Evolutionary conservation across 257 asterid genomes (phyloP).

Genomic region (Galeopsis tetrahit): DNA sequence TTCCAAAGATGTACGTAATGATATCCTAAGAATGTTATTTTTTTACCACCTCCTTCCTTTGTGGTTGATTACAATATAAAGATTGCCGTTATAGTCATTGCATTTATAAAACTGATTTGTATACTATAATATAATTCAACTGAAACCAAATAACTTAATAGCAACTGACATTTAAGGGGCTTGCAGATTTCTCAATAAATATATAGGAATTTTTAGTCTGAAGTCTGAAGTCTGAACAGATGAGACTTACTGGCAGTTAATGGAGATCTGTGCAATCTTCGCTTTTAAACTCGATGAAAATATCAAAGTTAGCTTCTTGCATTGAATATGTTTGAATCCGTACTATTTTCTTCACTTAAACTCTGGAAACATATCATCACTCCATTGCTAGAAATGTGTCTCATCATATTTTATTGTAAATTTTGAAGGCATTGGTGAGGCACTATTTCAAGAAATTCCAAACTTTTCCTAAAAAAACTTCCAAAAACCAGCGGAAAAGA

Average conservation of each 20-base stretch:
- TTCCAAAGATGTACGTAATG: conserved; percentile 70
- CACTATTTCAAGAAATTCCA: neutral
- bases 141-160: neutral
- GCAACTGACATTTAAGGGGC: conserved; percentile 9
- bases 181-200: neutral
- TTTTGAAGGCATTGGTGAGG: neutral
- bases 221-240: neutral
- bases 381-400: neutral
- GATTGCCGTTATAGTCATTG: too few species aligned
- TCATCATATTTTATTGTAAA: neutral
- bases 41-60: neutral
- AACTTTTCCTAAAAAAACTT: neutral
- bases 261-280: conserved; percentile 1
- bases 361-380: neutral
- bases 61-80: neutral
- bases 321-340: neutral
- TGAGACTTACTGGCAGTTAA: neutral
- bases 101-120: neutral
- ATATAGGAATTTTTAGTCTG: neutral
- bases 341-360: neutral
- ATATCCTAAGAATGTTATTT: neutral
- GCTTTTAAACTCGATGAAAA: neutral
- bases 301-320: neutral
- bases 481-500: neutral
- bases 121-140: neutral